Evolutionary conservation across 768 basidiomycete genomes (phyloP), one percentile per base, ranked within the genome.

Genomic region (Agaricus blazei): DNA sequence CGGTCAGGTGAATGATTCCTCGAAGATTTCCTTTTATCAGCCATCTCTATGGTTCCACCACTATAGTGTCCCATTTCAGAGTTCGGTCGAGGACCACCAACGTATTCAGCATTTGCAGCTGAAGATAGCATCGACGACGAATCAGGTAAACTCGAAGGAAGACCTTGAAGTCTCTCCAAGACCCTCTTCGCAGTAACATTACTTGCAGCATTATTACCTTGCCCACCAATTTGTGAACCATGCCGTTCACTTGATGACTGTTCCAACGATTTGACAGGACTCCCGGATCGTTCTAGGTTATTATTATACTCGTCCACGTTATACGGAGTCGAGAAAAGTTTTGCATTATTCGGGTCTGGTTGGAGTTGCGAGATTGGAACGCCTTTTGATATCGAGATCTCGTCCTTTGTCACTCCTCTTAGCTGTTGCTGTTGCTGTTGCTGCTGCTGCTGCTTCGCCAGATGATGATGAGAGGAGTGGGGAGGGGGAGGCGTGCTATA

Each of bases 51-150:
- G 78, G 50, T 71, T 72, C 57, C 66, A 68, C 91, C 90, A 42
- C 84, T 64, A 67, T 93, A 92, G 64, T 92, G 85, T 3, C 90
- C 90, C 43, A 90, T 74, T 66, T 90, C 90, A 27, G 91, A 93
- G 65, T 85, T 90, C 6, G 90, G 81, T 48, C 89, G 82, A 58
- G 78, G 80, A 23, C 68, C 67, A 65, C 67, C 65, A 14, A 72
- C 71, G 26, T 80, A 40, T 73, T 75, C 51, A 65, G 56, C 41
- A 64, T 67, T 50, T 70, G 70, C 26, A 82, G 71, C 5, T 79
- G 82, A 84, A 36, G 75, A 80, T 2, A 90, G 88, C 46, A 91
- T 67, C 3, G 84, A 81, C 9, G 80, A 76, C 15, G 81, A 77
- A 61, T 81, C 82, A 19, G 77, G 75, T 15, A 79, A 70, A 56